A percentile compares a stretch with the other conserved stretches of the same genome.
phyloP scores from a whole-genome alignment of 2,329 filamentous ascomycete species.

The Cercospora berteroae region DNA sequence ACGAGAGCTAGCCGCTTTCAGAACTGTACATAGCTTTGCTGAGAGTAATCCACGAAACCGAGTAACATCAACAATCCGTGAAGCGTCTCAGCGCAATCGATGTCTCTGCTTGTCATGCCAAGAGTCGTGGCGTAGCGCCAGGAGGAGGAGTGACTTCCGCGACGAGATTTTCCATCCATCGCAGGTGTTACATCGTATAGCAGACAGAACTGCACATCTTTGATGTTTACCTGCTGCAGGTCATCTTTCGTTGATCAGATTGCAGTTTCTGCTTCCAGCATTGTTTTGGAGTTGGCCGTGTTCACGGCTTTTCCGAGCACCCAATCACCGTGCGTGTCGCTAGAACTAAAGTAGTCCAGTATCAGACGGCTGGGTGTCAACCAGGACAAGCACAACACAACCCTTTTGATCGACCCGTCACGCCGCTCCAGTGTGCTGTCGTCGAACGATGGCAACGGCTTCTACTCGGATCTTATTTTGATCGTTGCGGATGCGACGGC shows the following conservation, averaged over 20 bases:
- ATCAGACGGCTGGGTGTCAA: neutral
- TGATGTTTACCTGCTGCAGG: neutral
- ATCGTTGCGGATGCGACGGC: conserved; percentile 3
- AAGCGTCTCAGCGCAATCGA: neutral
- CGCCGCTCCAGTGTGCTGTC: neutral
- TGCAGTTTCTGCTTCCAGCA: neutral
- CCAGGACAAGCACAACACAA: neutral
- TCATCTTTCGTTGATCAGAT: neutral
- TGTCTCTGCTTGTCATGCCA: neutral
- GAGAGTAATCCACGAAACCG: conserved; percentile 4
- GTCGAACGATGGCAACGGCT: conserved; percentile 5
- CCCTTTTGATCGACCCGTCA: neutral
- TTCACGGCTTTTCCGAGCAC: neutral
- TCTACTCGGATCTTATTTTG: neutral
- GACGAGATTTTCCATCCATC: neutral
- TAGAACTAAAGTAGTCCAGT: neutral
- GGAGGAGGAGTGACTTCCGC: neutral
- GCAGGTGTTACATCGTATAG: no score
- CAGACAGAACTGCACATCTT: neutral
- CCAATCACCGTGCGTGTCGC: neutral
- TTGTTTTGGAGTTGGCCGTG: neutral
- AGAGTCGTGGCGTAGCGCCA: neutral
- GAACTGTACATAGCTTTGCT: conserved; percentile 20
- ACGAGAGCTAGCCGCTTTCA: conserved; percentile 9
- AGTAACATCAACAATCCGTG: neutral